Base-by-base conservation (phyloP, 352 stramenopile genomes). In the Globisporangium apiculatum region DNA sequence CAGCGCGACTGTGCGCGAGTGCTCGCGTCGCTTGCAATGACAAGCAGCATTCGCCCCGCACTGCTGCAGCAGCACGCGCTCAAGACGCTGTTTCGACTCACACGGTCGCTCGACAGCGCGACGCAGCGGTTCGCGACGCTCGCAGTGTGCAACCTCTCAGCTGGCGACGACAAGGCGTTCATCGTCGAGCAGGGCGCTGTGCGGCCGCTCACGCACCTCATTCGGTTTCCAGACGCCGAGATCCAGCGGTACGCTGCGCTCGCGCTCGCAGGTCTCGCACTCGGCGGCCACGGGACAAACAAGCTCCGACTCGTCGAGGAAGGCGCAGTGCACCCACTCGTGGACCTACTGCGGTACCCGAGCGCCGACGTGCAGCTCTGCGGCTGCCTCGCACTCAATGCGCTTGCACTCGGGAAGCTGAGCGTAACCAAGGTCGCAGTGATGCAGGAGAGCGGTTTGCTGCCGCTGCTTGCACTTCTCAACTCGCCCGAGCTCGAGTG, bases 51-150 rank as follows among this genome's bases (percentile, higher is more conserved):
- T 58, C 91, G 95, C 47, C 70, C 77, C 10, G 82, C 93, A 42
- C 79, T 98, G 51, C 73, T 98, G 17, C 73, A 84, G 53, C 81
- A 96, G 51, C 69, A 79, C 11, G 81, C 75, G 5, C 69, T 98
- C 12, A 83, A 86, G 52, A 87, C 90, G n/a, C 76, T 98, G 5
- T 98, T 97, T 58, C 85, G 93, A 37, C 81, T 99, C 46, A 95
- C 94, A 8, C 89, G 96, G 40, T 98, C 88, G 41, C 71, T 98
- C 1, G 95, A 99, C 62, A 81, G 86, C 7, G 82, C 79, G 31
- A 98, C 86, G 38, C 95, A 98, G 76, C 87, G 95, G 7, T 98
- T 97, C 72, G 88, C 94, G 18, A 97, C 94, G 2, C 78, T 99
- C 6, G 88, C 93, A 43, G 80, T 99, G 35, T 98, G 93, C 69